phyloP scores from a whole-genome alignment of 371 early-diverging fungal genomes.

The Mucor plumbeus region DNA sequence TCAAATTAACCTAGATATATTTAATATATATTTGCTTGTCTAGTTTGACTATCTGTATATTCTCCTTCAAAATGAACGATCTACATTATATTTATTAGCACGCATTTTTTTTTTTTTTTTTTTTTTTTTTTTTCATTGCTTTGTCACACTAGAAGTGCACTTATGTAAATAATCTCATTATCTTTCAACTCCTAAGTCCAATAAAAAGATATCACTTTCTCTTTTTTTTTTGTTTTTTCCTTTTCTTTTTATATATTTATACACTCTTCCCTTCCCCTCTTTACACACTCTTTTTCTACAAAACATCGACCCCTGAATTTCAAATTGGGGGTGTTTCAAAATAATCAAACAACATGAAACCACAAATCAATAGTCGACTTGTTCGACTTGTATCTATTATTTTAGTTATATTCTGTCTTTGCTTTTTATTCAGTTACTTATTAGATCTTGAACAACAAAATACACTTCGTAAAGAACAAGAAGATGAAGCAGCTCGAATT shows the following conservation, averaged over 20 bases:
- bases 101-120: too few relatives aligned
- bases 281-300: neutral
- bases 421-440: slow-evolving; percentile 25
- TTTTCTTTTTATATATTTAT: neutral
- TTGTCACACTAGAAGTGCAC: neutral
- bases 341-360: slow-evolving; percentile 13
- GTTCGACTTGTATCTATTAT: slow-evolving; percentile 26
- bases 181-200: slow-evolving; percentile 9
- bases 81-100: neutral
- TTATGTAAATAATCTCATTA: neutral
- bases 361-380: slow-evolving; percentile 24
- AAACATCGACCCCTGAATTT: neutral
- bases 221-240: neutral
- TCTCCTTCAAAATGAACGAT: neutral
- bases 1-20: neutral
- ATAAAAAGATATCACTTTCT: slow-evolving; percentile 3
- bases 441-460: slow-evolving; percentile 25
- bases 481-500: slow-evolving; percentile 15
- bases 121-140: too few relatives aligned
- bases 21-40: too few relatives aligned
- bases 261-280: neutral
- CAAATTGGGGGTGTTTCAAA: neutral
- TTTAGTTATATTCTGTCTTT: slow-evolving; percentile 14
- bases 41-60: neutral
- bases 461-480: slow-evolving; percentile 23